Conservation (phyloP, 2,329 filamentous ascomycete genomes). For the Fusarium concolor region DNA sequence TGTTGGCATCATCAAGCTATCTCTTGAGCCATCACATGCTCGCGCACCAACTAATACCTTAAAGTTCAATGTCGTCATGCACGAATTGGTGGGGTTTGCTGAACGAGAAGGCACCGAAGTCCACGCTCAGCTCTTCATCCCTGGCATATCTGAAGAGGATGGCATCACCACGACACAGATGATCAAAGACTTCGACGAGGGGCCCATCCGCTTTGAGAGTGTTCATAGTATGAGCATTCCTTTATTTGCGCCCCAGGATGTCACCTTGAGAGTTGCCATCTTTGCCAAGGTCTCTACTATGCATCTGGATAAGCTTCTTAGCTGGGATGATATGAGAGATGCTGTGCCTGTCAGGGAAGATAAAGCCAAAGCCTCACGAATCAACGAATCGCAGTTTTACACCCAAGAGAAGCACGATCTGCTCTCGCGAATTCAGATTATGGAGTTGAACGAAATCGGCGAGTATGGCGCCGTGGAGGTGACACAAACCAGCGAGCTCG, state of each 20-base stretch:
- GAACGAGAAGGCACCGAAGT: constrained; percentile 96
- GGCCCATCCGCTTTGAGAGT: constrained; percentile 92
- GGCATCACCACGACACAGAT: constrained; percentile 96
- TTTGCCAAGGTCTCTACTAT: constrained; percentile 92
- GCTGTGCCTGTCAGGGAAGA: constrained; percentile 67
- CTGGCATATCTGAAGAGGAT: constrained; percentile 87
- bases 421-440: constrained; percentile 86
- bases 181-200: constrained; percentile 93
- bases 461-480: constrained; percentile 95
- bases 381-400: constrained; percentile 92
- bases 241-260: constrained; percentile 74
- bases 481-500: constrained; percentile 83
- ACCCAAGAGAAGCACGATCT: constrained; percentile 95
- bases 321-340: constrained; percentile 99
- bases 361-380: constrained; percentile 70
- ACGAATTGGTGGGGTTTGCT: constrained; percentile 92
- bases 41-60: constrained; percentile 91
- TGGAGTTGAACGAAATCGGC: constrained; percentile 91
- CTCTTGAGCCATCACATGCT: constrained; percentile 92
- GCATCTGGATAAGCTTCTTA: constrained; percentile 96
- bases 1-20: constrained; percentile 89
- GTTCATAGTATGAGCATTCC: constrained; percentile 98
- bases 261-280: constrained; percentile 85
- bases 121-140: constrained; percentile 96
- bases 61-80: constrained; percentile 99